phyloP scores from a whole-genome alignment of 2,329 filamentous ascomycete species.

The Falciphora oryzae region DNA sequence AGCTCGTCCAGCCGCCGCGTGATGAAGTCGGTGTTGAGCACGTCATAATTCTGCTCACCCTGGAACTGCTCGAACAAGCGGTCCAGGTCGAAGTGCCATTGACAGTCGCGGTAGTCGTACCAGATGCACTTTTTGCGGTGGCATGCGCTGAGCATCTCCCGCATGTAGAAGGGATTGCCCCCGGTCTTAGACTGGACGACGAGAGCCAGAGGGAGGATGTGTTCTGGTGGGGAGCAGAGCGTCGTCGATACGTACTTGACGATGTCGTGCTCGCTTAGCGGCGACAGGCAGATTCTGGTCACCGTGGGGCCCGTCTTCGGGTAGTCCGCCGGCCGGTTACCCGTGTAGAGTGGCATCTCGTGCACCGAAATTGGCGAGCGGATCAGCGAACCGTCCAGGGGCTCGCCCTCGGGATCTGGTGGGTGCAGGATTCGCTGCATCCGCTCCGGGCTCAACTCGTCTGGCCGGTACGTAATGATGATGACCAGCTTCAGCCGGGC shows the following conservation, averaged over 20 bases:
- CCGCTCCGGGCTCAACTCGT: conserved; percentile 53
- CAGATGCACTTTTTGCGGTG: conserved; percentile 83
- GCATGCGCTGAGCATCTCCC: conserved; percentile 84
- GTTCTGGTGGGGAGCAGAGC: conserved; percentile 65
- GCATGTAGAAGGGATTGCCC: conserved; percentile 86
- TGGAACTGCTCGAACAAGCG: conserved; percentile 80
- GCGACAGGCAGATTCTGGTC: conserved; percentile 65
- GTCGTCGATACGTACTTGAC: conserved; percentile 77
- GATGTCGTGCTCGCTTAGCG: conserved; percentile 74
- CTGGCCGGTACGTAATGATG: conserved; percentile 68
- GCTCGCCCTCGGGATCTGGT: conserved; percentile 45
- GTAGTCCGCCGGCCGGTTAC: background rate
- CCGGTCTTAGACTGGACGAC: conserved; percentile 85
- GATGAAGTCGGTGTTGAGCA: conserved; percentile 78
- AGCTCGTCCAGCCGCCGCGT: conserved; percentile 71
- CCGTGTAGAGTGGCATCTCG: background rate
- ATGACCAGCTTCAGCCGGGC: conserved; percentile 77
- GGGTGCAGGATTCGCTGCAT: conserved; percentile 51
- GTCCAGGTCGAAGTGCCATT: conserved; percentile 83
- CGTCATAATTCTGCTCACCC: conserved; percentile 70
- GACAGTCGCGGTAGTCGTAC: conserved; percentile 79
- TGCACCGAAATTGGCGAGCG: background rate
- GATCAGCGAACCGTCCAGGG: background rate
- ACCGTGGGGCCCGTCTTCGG: conserved; percentile 40
- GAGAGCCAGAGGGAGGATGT: conserved; percentile 70